Conservation (phyloP, 495 filamentous ascomycete genomes). For the Penicillium daleae region DNA sequence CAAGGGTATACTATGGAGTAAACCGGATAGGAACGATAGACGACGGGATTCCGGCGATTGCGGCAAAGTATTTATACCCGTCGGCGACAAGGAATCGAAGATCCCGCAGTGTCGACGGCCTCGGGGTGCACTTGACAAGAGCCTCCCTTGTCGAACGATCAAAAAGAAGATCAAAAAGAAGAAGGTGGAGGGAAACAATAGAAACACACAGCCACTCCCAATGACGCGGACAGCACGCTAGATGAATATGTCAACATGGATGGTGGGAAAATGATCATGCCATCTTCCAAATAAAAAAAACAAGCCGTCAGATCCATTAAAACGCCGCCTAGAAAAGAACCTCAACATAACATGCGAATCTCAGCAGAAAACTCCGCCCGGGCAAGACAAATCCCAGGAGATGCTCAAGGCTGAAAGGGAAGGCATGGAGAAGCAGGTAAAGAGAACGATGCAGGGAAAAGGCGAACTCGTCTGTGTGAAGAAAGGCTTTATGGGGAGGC, state of each 20-base stretch:
- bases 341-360: conserved; percentile 44
- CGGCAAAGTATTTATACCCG: conserved; percentile 16
- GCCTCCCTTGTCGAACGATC: conserved; percentile 16
- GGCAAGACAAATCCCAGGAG: conserved; percentile 32
- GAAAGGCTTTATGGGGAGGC: conserved; percentile 59
- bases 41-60: background rate
- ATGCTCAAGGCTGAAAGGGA: conserved; percentile 44
- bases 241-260: conserved; percentile 50
- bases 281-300: conserved; percentile 41
- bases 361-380: conserved; percentile 45
- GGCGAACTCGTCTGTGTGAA: conserved; percentile 20
- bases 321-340: conserved; percentile 48
- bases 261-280: conserved; percentile 40
- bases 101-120: conserved; percentile 1
- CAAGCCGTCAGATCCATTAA: conserved; percentile 50
- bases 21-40: background rate
- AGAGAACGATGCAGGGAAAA: conserved; percentile 39
- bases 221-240: conserved; percentile 46
- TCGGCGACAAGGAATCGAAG: conserved; percentile 1
- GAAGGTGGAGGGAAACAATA: conserved; percentile 11
- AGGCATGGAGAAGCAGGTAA: conserved; percentile 35
- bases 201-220: conserved; percentile 32
- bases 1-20: background rate
- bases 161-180: no score
- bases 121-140: background rate